Base-by-base conservation (phyloP, 495 filamentous ascomycete species). In the Diplogelasinospora grovesii region DNA sequence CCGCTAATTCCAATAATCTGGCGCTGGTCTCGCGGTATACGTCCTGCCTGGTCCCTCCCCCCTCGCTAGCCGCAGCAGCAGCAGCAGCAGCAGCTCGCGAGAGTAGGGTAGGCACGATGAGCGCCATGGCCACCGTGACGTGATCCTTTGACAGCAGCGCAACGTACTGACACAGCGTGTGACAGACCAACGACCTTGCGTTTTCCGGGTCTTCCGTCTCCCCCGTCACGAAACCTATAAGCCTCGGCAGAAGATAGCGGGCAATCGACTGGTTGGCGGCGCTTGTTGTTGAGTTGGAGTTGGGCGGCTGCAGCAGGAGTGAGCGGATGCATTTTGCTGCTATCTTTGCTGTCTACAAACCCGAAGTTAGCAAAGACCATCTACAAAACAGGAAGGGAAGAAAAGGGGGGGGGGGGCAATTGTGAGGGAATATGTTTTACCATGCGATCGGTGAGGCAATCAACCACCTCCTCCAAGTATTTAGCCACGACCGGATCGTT, bases 271-370 rank as follows among this genome's bases (percentile, higher is more conserved):
- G 78, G 49, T 92, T 83, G 2, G 83, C 80, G 5, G 68, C 52
- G 5, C 78, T 83, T 31, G 80, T 19, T 9, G 15, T n/a, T 2
- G 41, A 10, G 20, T 24, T 15, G 0, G 40, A 26, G 18, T 46
- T 79, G 0, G 77, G 63, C 5, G 61, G 70, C 5, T 79, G 70
- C 22, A 86, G 70, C 16, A 93, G 62, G 16, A 98, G 78, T 3
- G 87, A 87, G 29, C 89, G 79, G 36, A 86, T 72, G 60, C 92
- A 96, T 49, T 86, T 85, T 14, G 86, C 80, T 4, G 92, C 89
- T 24, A 95, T 86, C 49, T 85, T 94, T 19, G 86, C 82, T 54
- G 85, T 73, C 83, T 88, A 24, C 38, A 24, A 34, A 8, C n/a
- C n/a, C n/a, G 14, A 6, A 10, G 14, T 25, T n/a, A n/a, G 19